Base-by-base conservation (phyloP, 1,284 basidiomycete species). In the Cryptococcus floricola region DNA sequence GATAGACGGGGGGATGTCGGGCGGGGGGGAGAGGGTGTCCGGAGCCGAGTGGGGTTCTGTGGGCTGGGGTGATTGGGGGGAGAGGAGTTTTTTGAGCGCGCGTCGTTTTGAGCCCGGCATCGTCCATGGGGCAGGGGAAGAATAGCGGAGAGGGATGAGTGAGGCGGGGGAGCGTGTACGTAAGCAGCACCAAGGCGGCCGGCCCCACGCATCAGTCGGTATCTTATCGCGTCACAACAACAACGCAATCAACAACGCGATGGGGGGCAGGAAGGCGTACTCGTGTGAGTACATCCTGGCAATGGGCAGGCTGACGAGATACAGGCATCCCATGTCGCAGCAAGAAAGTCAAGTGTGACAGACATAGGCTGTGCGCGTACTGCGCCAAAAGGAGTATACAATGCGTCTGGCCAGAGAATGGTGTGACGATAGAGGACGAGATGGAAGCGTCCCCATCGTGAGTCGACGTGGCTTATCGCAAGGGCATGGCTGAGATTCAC, bases 101-200 rank as follows among this genome's bases (percentile, higher is more conserved):
- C 71, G 59, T 27, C 75, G 70, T 60, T 76, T 76, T 37, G 70
- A 66, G 50, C 76, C 76, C 12, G 74, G 70, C 74, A 74, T 74
- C 16, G 41, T 64, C 10, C 19, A 25, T 46, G 44, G 10, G 4
- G 10, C 2, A 31, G 5, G 31, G 10, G 10, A 25, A 46, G 25
- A 27, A 46, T 12, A 25, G 9, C 23, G 44, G 14, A 23, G n/a
- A 9, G n/a, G n/a, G n/a, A n/a, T n/a, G n/a, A n/a, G n/a, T n/a
- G n/a, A n/a, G n/a, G n/a, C n/a, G n/a, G n/a, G n/a, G n/a, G n/a
- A n/a, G n/a, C n/a, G 41, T 23, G 5, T 42, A 42, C 19, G 41
- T 42, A 42, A 42, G 13, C 41, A 42, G 31, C 31, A 19, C 1
- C 1, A 1, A 19, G 19, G 19, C 19, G 19, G 19, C 19, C 19